phyloP scores from a whole-genome alignment of 2,329 filamentous ascomycete species.

The Xylariaceae sp. region DNA sequence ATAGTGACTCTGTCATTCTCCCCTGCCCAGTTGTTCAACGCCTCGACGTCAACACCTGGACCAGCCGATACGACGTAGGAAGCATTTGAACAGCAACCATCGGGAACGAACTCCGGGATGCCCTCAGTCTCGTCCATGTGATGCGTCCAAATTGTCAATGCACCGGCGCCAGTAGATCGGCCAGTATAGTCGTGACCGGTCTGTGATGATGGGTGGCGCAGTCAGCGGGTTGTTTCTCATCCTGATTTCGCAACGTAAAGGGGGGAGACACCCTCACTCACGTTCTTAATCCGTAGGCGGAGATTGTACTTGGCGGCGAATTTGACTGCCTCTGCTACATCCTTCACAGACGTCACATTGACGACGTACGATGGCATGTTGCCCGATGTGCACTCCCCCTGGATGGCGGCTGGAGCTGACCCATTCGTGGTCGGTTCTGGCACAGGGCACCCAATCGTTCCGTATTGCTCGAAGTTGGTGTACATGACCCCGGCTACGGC shows the following conservation, averaged over 20 bases:
- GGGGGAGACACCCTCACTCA: background rate
- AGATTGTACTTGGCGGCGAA: constrained; percentile 4
- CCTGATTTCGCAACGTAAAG: background rate
- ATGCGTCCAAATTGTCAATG: constrained; percentile 3
- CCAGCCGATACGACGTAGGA: constrained; percentile 1
- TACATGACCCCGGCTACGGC: constrained; percentile 5
- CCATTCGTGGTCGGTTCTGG: background rate
- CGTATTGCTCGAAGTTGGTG: constrained; percentile 5
- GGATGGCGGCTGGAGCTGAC: background rate
- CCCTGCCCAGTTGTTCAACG: constrained; percentile 1
- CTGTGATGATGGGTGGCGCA: background rate
- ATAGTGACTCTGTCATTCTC: constrained; percentile 4
- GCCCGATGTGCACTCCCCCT: constrained; percentile 3
- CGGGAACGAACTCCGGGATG: background rate
- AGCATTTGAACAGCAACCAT: background rate
- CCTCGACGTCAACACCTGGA: constrained; percentile 3
- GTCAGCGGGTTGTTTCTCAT: background rate
- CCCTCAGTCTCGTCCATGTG: background rate
- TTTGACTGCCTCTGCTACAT: background rate
- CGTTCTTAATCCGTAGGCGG: constrained; percentile 8
- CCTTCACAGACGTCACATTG: background rate
- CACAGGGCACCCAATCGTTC: background rate
- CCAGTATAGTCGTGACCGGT: constrained; percentile 5
- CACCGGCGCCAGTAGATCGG: constrained; percentile 1
- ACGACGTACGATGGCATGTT: constrained; percentile 7